Evolutionary conservation across 192 early-diverging fungal genomes (phyloP).

Genomic region (Coemansia asiatica): DNA sequence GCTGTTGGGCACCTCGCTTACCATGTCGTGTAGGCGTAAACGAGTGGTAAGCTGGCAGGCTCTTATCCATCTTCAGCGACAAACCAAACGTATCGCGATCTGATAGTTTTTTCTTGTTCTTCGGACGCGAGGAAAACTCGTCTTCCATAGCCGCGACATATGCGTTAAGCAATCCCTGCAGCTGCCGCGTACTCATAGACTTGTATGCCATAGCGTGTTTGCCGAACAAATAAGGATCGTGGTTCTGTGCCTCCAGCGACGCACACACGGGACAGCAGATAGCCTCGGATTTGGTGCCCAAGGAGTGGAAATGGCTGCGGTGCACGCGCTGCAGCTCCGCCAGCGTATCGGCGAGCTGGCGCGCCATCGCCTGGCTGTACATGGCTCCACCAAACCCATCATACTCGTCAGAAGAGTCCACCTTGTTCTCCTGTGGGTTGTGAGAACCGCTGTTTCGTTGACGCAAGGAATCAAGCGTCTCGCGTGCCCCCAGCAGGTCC

Average conservation of each 20-base stretch:
- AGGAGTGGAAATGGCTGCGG: slow-evolving; percentile 24
- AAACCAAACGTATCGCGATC: neutral
- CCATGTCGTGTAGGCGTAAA: slow-evolving; percentile 24
- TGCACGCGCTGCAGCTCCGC: slow-evolving; percentile 49
- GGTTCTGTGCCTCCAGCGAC: slow-evolving; percentile 43
- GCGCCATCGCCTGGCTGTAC: slow-evolving; percentile 21
- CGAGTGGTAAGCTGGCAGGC: slow-evolving; percentile 12
- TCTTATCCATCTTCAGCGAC: neutral
- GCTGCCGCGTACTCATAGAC: slow-evolving; percentile 40
- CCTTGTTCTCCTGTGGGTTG: too few species aligned
- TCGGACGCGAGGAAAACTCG: slow-evolving; percentile 4
- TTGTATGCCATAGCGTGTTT: slow-evolving; percentile 34
- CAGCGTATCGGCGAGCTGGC: slow-evolving; percentile 39
- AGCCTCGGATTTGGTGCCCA: neutral
- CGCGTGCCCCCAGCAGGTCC: slow-evolving; percentile 31
- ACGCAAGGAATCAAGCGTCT: slow-evolving; percentile 35
- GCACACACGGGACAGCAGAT: slow-evolving; percentile 29
- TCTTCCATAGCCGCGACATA: slow-evolving; percentile 50
- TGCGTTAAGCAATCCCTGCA: slow-evolving; percentile 45
- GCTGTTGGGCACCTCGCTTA: neutral
- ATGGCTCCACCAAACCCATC: neutral
- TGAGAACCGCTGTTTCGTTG: neutral
- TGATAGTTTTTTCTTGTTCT: neutral
- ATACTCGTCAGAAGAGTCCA: neutral
- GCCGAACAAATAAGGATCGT: slow-evolving; percentile 50